Percentiles rank a stretch among this genome's conserved stretches.
Conservation (phyloP, 768 basidiomycete species). For the Astraeus odoratus region DNA sequence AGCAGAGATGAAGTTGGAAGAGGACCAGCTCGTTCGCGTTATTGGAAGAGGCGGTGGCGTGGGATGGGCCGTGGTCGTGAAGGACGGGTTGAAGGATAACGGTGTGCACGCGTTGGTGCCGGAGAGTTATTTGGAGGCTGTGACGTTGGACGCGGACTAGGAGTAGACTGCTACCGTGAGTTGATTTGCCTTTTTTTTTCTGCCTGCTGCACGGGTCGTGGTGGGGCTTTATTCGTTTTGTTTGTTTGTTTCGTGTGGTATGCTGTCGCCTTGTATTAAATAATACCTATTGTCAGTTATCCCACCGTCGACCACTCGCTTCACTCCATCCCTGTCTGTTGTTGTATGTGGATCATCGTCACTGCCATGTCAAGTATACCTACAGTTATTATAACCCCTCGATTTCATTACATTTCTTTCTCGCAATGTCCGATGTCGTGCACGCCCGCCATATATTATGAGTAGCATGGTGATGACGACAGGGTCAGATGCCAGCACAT, state of each 20-base stretch:
- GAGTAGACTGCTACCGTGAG: too few relatives aligned
- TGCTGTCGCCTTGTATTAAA: too few relatives aligned
- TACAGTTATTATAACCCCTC: background rate
- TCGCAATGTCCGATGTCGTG: too few relatives aligned
- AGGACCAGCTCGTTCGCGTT: conserved; percentile 70
- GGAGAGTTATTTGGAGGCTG: conserved; percentile 65
- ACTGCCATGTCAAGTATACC: background rate
- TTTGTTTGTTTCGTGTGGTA: too few relatives aligned
- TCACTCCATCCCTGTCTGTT: background rate
- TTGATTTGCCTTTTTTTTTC: too few relatives aligned
- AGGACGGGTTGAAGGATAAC: conserved; percentile 29
- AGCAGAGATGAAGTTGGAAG: conserved; percentile 75
- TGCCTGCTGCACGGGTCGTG: too few relatives aligned
- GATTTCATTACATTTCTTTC: background rate
- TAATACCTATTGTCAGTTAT: too few relatives aligned
- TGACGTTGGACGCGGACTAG: conserved; percentile 31
- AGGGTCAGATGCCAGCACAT: too few relatives aligned
- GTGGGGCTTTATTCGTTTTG: too few relatives aligned
- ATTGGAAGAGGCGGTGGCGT: conserved; percentile 71
- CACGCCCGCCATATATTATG: too few relatives aligned
- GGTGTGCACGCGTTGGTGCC: conserved; percentile 65
- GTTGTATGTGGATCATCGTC: background rate
- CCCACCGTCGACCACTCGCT: too few relatives aligned
- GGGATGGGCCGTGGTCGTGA: conserved; percentile 73
- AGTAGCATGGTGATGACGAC: too few relatives aligned